Evolutionary conservation across 331 rosid species (phyloP).

Genomic region (Prunus yedoensis): DNA sequence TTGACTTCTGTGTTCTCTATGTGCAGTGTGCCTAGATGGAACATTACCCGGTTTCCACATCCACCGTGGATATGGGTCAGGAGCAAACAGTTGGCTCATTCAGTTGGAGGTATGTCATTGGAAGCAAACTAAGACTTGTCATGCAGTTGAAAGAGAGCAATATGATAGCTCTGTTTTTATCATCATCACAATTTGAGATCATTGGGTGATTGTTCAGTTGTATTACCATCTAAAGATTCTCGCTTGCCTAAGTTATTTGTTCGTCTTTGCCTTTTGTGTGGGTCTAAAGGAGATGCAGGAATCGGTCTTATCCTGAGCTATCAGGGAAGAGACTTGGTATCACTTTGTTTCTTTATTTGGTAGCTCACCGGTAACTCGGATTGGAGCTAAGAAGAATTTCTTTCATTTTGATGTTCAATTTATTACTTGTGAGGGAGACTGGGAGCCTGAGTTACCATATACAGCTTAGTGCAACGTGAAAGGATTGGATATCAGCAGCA

Average conservation of each 20-base stretch:
- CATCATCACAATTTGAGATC: not conserved
- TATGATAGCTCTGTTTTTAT: not conserved
- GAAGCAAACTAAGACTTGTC: not conserved
- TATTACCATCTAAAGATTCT: not conserved
- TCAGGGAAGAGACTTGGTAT: no score
- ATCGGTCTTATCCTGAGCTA: no score
- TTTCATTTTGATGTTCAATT: not conserved
- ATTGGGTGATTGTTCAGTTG: not conserved
- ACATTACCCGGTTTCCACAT: constrained; percentile 81
- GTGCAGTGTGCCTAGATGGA: constrained; percentile 88
- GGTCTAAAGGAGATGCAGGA: not conserved
- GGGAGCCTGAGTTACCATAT: no score
- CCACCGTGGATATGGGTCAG: constrained; percentile 82
- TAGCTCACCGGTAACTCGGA: not conserved
- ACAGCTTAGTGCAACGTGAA: no score
- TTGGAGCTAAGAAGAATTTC: not conserved
- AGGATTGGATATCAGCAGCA: no score
- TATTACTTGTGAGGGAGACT: not conserved
- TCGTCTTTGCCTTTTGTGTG: not conserved
- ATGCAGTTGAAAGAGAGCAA: not conserved
- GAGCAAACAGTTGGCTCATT: constrained; percentile 81
- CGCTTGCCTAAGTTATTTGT: not conserved
- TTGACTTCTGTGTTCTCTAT: constrained; percentile 14
- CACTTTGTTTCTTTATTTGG: not conserved
- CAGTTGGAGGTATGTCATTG: constrained; percentile 75